Base-by-base conservation (phyloP, 176 grass and related monocot species). In the Thalia dealbata region DNA sequence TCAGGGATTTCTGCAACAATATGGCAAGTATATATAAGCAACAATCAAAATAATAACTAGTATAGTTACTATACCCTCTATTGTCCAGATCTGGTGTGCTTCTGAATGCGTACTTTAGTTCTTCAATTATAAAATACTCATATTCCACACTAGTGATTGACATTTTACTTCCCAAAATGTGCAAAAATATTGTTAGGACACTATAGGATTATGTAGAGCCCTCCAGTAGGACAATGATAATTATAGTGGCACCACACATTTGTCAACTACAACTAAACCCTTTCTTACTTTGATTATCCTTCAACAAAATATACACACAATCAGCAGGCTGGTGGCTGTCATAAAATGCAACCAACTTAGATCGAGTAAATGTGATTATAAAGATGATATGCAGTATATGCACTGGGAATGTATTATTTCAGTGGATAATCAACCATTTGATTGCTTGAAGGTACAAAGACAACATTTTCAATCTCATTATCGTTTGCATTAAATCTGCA, bases 1-100 rank as follows among this genome's bases (percentile, higher is more conserved):
- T 92, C 72, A 88, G 28, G 23, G 71, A 72, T 91, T 91, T 97
- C 93, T 97, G 89, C 24, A 62, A 30, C 41, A 0, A 66, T 5
- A 77, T 67, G 41, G 45, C 11, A 61, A 61, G 30, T n/a, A 22
- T 18, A 61, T 74, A 42, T 51, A 73, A 61, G 24, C 64, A 12
- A 58, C 41, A 18, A 69, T 73, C 12, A 81, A 19, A 77, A 67
- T 12, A 75, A 46, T 10, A 32, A 64, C 25, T 7, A 51, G 59
- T 29, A 75, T 44, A 62, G 45, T 3, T 81, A 67, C 23, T 23
- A 46, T 66, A 12, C 51, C 42, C 14, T 42, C 67, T 38, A 50
- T 73, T 73, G 35, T 32, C 55, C 42, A 72, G 10, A 30, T 24
- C 10, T 25, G 4, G 23, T 8, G n/a, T 4, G 7, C 10, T 22